These are phyloP conservation scores for Cercophora newfieldiana DNA, from an alignment of 495 filamentous ascomycete species.

Conservation along the genomic window DNA sequence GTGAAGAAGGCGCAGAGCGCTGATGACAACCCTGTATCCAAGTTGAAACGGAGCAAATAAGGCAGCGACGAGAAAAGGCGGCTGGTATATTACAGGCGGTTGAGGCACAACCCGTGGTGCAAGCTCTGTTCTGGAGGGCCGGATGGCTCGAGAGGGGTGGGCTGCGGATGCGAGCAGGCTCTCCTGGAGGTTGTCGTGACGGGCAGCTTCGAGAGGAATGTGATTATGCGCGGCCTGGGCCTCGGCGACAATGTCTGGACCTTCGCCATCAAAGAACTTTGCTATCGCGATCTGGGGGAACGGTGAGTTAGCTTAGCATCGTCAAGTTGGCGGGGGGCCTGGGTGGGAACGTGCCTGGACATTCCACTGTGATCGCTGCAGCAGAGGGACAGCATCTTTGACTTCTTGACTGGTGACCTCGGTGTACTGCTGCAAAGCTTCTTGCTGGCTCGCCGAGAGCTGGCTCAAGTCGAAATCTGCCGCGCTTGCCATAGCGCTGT, in stretches of 20 bases:
- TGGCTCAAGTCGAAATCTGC: conserved; percentile 60
- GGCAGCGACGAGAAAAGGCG: conserved; percentile 72
- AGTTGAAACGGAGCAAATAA: conserved; percentile 81
- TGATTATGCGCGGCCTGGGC: conserved; percentile 62
- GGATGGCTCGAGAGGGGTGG: conserved; percentile 32
- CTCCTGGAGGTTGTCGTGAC: conserved; percentile 73
- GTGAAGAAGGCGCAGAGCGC: conserved; percentile 69
- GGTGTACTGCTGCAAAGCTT: conserved; percentile 82
- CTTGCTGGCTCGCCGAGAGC: conserved; percentile 74
- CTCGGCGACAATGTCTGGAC: conserved; percentile 77
- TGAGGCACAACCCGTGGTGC: conserved; percentile 83
- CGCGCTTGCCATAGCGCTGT: conserved; percentile 35
- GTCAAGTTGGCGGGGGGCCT: background rate
- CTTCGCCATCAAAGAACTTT: conserved; percentile 97
- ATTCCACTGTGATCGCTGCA: conserved; percentile 92
- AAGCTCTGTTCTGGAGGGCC: conserved; percentile 47
- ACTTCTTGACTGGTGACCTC: conserved; percentile 82
- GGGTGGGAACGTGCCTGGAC: conserved; percentile 63
- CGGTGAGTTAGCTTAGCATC: background rate
- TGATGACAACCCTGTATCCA: conserved; percentile 66
- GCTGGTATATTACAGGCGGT: conserved; percentile 61
- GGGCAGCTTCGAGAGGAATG: conserved; percentile 55
- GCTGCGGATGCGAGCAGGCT: conserved; percentile 43
- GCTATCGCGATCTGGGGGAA: conserved; percentile 78
- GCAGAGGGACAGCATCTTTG: conserved; percentile 73